Evolutionary conservation across 2,329 filamentous ascomycete species (phyloP), one percentile per base, ranked within the genome.

Genomic region (Hansfordia pulvinata): DNA sequence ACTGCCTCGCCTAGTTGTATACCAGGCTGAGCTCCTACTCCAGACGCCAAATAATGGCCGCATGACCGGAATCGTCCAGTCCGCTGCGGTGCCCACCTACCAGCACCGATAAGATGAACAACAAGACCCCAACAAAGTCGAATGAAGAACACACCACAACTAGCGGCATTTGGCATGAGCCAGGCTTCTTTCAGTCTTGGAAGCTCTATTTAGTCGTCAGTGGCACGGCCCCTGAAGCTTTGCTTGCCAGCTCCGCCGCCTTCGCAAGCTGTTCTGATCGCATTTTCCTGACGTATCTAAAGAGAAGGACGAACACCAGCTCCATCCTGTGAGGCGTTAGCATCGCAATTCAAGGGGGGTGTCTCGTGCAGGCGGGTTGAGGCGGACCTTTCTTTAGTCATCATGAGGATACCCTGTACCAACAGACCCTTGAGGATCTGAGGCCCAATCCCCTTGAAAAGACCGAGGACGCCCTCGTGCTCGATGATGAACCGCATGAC

Each of bases 391-490:
- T 98, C 90, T 58, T 98, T 98, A 25, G 85, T 90, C 85, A 94
- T 98, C 90, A 98, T 98, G 20, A 98, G 62, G 30, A 98, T 73
- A 26, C 90, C 90, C 48, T 98, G 90, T 3, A 98, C 90, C 25
- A 98, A 50, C 27, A 98, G 57, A 2, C 90, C 90, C 56, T 98
- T 98, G 32, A 85, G 54, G 27, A 98, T 80, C 52, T 98, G 90
- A 3, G 90, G 90, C 0, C 74, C 85, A 39, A 98, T 93, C 21
- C 90, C 90, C 60, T 98, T 98, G 64, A 96, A 98, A 2, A 98
- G 64, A n/a, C 79, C 79, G 9, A 77, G 43, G 1, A 69, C 50
- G 4, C 90, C 90, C 49, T 98, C 90, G 34, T 93, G 76, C 44
- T 93, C 63, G 29, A 94, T 58, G 40, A 98, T 94, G 50, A 92